phyloP scores from a whole-genome alignment of 1,284 basidiomycete species.

The Ustilago hordei region DNA sequence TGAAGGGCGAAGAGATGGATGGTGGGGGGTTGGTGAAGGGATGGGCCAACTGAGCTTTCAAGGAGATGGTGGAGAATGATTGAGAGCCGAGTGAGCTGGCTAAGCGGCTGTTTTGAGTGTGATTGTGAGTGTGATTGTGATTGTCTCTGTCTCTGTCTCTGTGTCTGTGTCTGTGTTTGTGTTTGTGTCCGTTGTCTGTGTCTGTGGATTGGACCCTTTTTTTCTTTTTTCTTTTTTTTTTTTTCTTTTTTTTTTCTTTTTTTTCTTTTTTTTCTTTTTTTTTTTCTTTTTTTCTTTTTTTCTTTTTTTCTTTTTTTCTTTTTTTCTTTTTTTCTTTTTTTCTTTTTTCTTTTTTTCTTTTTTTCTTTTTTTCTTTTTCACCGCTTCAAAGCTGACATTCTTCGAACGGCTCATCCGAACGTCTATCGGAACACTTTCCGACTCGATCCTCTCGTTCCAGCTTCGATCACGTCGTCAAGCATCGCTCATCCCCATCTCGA shows the following conservation, averaged over 20 bases:
- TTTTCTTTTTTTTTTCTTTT: not conserved
- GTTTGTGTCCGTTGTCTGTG: not conserved
- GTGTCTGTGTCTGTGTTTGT: too few species aligned
- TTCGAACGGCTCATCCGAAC: not conserved
- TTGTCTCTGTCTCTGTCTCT: too few species aligned
- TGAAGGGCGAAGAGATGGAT: not conserved
- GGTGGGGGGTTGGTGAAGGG: constrained; percentile 3
- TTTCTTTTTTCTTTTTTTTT: not conserved
- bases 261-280: not conserved
- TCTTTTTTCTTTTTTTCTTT: not conserved
- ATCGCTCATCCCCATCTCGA: not conserved
- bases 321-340: not conserved
- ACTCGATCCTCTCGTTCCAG: not conserved
- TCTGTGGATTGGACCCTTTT: constrained; percentile 15
- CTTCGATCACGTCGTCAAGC: not conserved
- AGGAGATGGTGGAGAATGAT: not conserved
- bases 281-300: not conserved
- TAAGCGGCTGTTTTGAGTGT: too few species aligned
- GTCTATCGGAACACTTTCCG: not conserved
- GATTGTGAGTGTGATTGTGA: too few species aligned
- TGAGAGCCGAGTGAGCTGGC: not conserved
- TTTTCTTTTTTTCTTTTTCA: not conserved
- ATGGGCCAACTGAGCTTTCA: not conserved
- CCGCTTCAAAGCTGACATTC: not conserved
- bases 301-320: not conserved